Base-by-base conservation (phyloP, 331 rosid genomes). In the Telfairia occidentalis region DNA sequence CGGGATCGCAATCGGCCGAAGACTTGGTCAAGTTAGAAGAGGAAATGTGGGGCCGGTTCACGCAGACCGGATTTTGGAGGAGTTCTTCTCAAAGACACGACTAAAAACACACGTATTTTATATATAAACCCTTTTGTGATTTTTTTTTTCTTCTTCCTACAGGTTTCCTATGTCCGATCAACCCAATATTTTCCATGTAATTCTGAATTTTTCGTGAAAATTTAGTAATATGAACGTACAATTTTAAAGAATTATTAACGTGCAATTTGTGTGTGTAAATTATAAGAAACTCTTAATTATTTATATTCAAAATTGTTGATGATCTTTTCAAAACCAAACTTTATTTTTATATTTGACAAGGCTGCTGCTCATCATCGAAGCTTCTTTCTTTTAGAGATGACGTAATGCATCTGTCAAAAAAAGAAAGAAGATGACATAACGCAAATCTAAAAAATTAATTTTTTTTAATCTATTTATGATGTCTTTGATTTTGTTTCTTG, bases 41-140 rank as follows among this genome's bases (percentile, higher is more conserved):
- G 30, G 87, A 87, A 30, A 82, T 84, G 87, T 81, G 87, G 90
- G 84, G 77, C 76, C 83, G 30, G 76, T 81, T 87, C 19, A 28
- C n/a, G 29, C 81, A 38, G 32, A 63, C 78, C 46, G 95, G 95
- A 1, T 89, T 89, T 66, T 87, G 90, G 91, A 81, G 95, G 49
- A 82, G 89, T 77, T 9, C 15, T 6, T 89, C 95, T 40, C 82
- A 43, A 58, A 54, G 35, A n/a, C 52, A 26, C 15, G 4, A 35
- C 12, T 54, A 54, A 74, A 73, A 5, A 35, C 35, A 19, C 5
- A 61, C n/a, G n/a, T n/a, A n/a, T n/a, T n/a, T n/a, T n/a, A 16
- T 3, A 2, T 4, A 24, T 4, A 2, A 12, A 6, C n/a, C 5
- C 5, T 6, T 7, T n/a, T 50, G 7, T 19, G 24, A n/a, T 4